A percentile compares a stretch with the other conserved stretches of the same genome.
These are phyloP conservation scores for Adansonia madagascariensis DNA, from an alignment of 441 rosid genomes.

Conservation along the genomic window DNA sequence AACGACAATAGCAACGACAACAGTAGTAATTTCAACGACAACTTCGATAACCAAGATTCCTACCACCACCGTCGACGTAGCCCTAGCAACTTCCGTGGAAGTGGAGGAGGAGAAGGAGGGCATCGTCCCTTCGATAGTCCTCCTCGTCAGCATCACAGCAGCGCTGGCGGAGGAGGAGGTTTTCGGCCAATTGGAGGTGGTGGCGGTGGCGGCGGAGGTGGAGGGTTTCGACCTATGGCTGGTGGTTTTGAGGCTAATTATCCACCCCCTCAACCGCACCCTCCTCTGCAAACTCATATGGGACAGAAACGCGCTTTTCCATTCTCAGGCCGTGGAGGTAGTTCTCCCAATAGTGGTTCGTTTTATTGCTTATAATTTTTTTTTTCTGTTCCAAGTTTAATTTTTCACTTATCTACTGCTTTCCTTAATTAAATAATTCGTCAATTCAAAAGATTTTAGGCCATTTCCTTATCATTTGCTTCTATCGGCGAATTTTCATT, in stretches of 20 bases:
- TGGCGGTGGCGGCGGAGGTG: constrained; percentile 25
- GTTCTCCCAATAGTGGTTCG: constrained; percentile 49
- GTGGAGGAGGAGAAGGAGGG: constrained; percentile 36
- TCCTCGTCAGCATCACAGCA: constrained; percentile 45
- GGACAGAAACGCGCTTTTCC: constrained; percentile 83
- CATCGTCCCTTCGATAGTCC: constrained; percentile 57
- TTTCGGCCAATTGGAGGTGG: constrained; percentile 31
- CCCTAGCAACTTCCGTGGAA: constrained; percentile 57
- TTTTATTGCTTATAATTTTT: background rate
- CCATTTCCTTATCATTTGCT: constrained; percentile 9
- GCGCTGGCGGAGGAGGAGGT: constrained; percentile 45
- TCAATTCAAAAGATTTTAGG: background rate
- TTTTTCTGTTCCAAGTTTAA: constrained; percentile 15
- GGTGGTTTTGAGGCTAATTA: constrained; percentile 53
- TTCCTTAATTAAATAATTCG: background rate
- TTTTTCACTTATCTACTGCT: constrained; percentile 9
- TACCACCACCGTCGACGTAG: constrained; percentile 63
- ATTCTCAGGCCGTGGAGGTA: constrained; percentile 52
- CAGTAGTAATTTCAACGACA: constrained; percentile 27
- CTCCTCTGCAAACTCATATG: constrained; percentile 43
- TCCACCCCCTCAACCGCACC: constrained; percentile 34
- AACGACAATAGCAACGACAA: constrained; percentile 25
- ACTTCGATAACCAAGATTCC: constrained; percentile 33
- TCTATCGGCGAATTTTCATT: background rate
- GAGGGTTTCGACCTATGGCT: constrained; percentile 41